Base-by-base conservation (phyloP, 164 flowering plant species). In the Protea cynaroides region DNA sequence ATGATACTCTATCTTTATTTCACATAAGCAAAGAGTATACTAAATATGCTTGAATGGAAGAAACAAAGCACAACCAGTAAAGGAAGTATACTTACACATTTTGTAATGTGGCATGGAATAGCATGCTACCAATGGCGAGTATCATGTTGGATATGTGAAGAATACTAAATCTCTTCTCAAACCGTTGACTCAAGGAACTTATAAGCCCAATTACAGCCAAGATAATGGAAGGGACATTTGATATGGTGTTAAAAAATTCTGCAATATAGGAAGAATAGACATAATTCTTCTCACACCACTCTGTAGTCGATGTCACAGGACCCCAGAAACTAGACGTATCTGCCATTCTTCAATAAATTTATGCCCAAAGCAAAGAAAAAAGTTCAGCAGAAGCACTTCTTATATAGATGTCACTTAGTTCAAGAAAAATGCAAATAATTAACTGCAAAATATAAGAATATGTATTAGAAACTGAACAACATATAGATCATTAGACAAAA, bases 271-370 rank as follows among this genome's bases (percentile, higher is more conserved):
- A 76, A 22, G 96, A 87, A 63, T 83, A 68, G 18, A 65, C 80
- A 78, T 84, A 90, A 61, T 90, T 90, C 69, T 70, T 76, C 75
- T 90, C 94, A 70, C 96, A 87, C 82, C 90, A 90, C 62, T 90
- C 93, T 13, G 84, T 79, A 44, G 84, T 76, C 59, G 96, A 84
- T 56, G 96, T 90, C 70, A 90, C 94, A 46, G 92, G 94, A 62
- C 96, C 96, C 96, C 96, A 90, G 61, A 87, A 87, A 69, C 88
- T 88, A 9, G 94, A 80, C 38, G 73, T 78, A 65, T 84, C 85
- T 21, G 80, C 84, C 96, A 89, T 89, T 76, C 56, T 70, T 19
- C 54, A 55, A 24, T 38, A 43, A 24, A 58, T 17, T 40, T 34
- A 51, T 43, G 17, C 38, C 67, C 59, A 40, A 56, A 34, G 43